Conservation (phyloP, 2,329 filamentous ascomycete genomes). For the Talaromyces sp. region DNA sequence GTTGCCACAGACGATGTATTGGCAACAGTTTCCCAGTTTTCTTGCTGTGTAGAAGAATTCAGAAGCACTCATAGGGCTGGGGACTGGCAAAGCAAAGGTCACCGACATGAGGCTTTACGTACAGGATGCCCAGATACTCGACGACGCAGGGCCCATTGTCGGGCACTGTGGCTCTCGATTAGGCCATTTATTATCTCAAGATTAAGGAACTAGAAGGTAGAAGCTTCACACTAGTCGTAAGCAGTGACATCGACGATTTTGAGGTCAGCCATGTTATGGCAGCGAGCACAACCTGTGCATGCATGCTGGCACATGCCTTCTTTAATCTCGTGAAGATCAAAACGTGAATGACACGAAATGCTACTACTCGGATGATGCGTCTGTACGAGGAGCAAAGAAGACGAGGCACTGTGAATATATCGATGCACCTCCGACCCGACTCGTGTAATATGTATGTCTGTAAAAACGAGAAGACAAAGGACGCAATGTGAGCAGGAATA, state of each 20-base stretch:
- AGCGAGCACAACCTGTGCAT: slow-evolving; percentile 3
- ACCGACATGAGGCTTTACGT: slow-evolving; percentile 10
- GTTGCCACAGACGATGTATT: slow-evolving; percentile 8
- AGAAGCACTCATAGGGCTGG: slow-evolving; percentile 19
- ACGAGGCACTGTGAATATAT: too few species aligned
- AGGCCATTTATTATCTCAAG: slow-evolving; percentile 26
- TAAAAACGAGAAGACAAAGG: not conserved
- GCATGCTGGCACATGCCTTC: not conserved
- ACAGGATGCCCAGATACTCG: slow-evolving; percentile 12
- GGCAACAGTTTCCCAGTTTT: slow-evolving; percentile 11
- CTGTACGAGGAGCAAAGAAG: too few species aligned
- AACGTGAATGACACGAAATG: not conserved
- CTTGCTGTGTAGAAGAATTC: not conserved
- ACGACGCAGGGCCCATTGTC: slow-evolving; percentile 24
- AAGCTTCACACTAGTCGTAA: not conserved
- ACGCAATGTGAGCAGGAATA: not conserved
- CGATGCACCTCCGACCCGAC: too few species aligned
- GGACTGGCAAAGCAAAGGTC: slow-evolving; percentile 10
- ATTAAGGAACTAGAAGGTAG: not conserved
- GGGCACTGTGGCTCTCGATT: slow-evolving; percentile 24
- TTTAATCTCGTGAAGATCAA: not conserved
- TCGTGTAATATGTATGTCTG: too few species aligned
- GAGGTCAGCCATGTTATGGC: not conserved
- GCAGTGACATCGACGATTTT: not conserved
- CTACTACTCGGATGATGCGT: too few species aligned